Base-by-base conservation (phyloP, 352 stramenopile genomes). In the Globisporangium uncinulatum region DNA sequence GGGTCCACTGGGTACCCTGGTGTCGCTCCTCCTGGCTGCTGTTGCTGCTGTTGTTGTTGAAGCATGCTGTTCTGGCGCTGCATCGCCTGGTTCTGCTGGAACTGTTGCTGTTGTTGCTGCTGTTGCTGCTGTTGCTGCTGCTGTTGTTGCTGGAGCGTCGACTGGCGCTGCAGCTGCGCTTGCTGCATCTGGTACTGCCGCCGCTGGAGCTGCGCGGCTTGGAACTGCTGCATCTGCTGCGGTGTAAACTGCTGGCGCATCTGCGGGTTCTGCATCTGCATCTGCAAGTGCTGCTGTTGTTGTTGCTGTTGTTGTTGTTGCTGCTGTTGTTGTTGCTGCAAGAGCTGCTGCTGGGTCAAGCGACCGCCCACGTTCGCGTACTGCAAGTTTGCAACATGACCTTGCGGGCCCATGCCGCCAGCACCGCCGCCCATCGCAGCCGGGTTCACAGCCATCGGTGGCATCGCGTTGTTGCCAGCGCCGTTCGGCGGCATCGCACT, bases 311-410 rank as follows among this genome's bases (percentile, higher is more conserved):
- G 24, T 54, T 91, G 79, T 89, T 79, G 61, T 87, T 76, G 61
- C 86, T 69, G 56, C 56, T 87, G 81, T 46, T 89, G 81, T 47
- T 90, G 79, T 59, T 90, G 78, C 61, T 91, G 79, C 63, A 89
- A 62, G 31, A 91, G 60, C 55, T 92, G 79, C 57, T 92, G 81
- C 63, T 90, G 85, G 4, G 78, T 92, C 79, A 94, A 87, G 24
- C 84, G 80, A 31, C 76, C 82, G 34, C 63, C 65, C 20, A 75
- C 61, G 31, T 78, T 78, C 1, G 44, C 73, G 47, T 92, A 89
- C 11, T 69, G 79, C 76, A 90, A 87, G 49, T 86, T 87, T 14
- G 73, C 79, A 60, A 81, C 79, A 31, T 89, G 71, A 24, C 66
- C 68, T 61, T 88, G 76, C 41, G 75, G 76, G 1, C 69, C 65